Conservation (phyloP, 306 rosid genomes). For the Sesbania bispinosa region DNA sequence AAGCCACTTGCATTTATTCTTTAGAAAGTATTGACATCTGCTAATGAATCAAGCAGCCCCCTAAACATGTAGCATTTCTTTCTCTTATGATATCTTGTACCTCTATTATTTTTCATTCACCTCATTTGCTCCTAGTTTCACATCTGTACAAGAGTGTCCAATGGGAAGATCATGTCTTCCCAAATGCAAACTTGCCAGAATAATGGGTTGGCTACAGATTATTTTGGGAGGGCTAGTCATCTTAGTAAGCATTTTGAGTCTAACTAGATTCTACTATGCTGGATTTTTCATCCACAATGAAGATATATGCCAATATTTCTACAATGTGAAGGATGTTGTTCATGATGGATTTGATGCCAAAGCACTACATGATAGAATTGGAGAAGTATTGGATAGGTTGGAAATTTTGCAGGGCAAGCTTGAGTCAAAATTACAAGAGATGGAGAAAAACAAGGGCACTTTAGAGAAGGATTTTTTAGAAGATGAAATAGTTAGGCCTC, state of each 20-base stretch:
- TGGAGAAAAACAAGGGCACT: conserved; percentile 55
- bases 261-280: conserved; percentile 63
- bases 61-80: conserved; percentile 1
- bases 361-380: conserved; percentile 55
- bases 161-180: conserved; percentile 61
- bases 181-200: conserved; percentile 41
- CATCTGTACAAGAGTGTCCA: background rate
- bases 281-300: conserved; percentile 68
- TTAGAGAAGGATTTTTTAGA: conserved; percentile 55
- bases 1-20: background rate
- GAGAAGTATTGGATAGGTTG: conserved; percentile 58
- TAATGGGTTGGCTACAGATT: conserved; percentile 70
- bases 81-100: conserved; percentile 13
- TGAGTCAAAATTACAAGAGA: conserved; percentile 44
- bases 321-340: conserved; percentile 32
- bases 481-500: conserved; percentile 74
- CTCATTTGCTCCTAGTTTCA: background rate
- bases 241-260: conserved; percentile 56
- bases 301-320: conserved; percentile 57
- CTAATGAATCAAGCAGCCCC: background rate
- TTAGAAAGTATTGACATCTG: no score
- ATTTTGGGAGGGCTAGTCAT: conserved; percentile 69
- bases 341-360: conserved; percentile 55
- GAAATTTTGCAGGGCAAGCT: conserved; percentile 73
- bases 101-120: background rate